These are phyloP conservation scores for Phytophthora cactorum DNA, from an alignment of 352 stramenopile genomes.

Conservation along the genomic window DNA sequence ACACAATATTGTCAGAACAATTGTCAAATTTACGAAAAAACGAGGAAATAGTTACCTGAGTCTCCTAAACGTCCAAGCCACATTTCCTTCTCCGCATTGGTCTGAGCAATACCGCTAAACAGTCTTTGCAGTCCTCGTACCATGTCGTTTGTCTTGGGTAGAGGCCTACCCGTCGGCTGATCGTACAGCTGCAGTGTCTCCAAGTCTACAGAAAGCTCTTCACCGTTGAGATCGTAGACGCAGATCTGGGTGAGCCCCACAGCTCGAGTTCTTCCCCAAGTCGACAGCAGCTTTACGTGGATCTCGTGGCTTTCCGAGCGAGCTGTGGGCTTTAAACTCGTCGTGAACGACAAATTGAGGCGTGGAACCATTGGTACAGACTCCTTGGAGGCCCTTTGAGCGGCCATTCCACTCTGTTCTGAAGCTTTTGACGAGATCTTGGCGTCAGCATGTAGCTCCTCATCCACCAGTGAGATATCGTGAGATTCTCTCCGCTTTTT, in stretches of 20 bases:
- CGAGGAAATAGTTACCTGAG: constrained; percentile 2
- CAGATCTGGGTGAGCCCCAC: constrained; percentile 73
- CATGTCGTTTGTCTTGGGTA: constrained; percentile 76
- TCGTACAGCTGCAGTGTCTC: constrained; percentile 62
- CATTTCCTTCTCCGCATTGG: constrained; percentile 77
- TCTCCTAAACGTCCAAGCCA: constrained; percentile 73
- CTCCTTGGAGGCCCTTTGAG: constrained; percentile 11
- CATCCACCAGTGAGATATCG: neutral
- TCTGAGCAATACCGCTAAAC: constrained; percentile 68
- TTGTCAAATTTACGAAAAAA: neutral
- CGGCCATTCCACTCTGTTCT: neutral
- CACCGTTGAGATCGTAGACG: constrained; percentile 67
- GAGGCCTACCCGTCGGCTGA: constrained; percentile 42
- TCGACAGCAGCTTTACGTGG: constrained; percentile 71
- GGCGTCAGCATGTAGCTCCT: constrained; percentile 7
- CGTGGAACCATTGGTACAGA: constrained; percentile 28
- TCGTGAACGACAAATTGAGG: constrained; percentile 30
- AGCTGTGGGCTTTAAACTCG: neutral
- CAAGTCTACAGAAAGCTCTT: constrained; percentile 57
- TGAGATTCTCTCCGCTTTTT: neutral
- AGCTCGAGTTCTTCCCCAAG: constrained; percentile 65
- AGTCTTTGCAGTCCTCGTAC: constrained; percentile 57
- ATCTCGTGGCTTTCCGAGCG: constrained; percentile 36
- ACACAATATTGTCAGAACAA: neutral
- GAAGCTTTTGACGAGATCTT: neutral